Evolutionary conservation across 495 filamentous ascomycete species (phyloP).

Genomic region (Xylaria cubensis): DNA sequence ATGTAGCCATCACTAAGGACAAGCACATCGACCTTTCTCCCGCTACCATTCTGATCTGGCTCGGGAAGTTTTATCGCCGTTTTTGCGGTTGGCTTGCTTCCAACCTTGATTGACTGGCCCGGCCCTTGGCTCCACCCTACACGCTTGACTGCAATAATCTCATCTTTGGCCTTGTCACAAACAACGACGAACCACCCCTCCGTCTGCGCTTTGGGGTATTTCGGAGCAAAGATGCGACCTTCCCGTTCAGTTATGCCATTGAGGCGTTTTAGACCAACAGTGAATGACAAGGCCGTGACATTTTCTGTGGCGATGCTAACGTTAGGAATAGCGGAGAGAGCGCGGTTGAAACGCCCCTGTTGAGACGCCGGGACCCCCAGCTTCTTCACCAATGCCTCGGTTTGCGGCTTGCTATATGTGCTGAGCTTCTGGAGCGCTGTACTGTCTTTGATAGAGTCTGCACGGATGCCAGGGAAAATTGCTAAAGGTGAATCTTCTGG

Average conservation of each 20-base stretch:
- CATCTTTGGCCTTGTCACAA: conserved; percentile 67
- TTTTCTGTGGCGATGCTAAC: conserved; percentile 67
- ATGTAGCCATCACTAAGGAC: conserved; percentile 88
- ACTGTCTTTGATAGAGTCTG: conserved; percentile 44
- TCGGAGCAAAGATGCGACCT: conserved; percentile 79
- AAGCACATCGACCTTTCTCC: conserved; percentile 68
- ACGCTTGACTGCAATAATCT: conserved; percentile 84
- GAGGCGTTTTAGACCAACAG: conserved; percentile 66
- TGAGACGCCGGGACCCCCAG: conserved; percentile 45
- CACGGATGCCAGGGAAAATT: conserved; percentile 79
- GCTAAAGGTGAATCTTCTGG: conserved; percentile 79
- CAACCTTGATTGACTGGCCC: conserved; percentile 34
- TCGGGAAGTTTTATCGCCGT: conserved; percentile 69
- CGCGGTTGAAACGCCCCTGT: conserved; percentile 60
- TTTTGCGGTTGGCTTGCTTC: conserved; percentile 52
- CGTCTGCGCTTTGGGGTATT: conserved; percentile 92
- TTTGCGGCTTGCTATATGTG: conserved; percentile 46
- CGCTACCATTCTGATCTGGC: conserved; percentile 37
- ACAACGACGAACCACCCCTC: conserved; percentile 92
- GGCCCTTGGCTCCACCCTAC: conserved; percentile 68
- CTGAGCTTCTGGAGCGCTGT: conserved; percentile 44
- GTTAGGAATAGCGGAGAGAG: conserved; percentile 67
- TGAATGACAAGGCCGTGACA: conserved; percentile 66
- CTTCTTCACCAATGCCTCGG: conserved; percentile 50
- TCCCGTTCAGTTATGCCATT: conserved; percentile 69